A percentile compares a stretch with the other conserved stretches of the same genome.
phyloP scores from a whole-genome alignment of 140 eudicot genomes.

The Erigeron philadelphicus region DNA sequence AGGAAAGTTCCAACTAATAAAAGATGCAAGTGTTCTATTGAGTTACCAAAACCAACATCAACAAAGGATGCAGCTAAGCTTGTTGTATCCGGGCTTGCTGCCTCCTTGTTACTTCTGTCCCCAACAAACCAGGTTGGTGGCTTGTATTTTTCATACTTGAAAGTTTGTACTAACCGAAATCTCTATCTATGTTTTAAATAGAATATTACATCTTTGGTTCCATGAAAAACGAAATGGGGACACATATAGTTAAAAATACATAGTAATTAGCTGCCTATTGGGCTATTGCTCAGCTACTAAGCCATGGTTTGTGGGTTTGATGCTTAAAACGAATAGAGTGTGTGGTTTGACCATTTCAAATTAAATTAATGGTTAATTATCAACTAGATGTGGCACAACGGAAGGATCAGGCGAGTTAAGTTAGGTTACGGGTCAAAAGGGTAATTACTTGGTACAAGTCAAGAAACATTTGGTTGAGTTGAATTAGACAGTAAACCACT shows the following conservation, averaged over 20 bases:
- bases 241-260: not conserved
- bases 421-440: too few relatives aligned
- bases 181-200: not conserved
- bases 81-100: slow-evolving; percentile 64
- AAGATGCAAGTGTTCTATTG: slow-evolving; percentile 34
- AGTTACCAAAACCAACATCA: slow-evolving; percentile 30
- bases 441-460: too few relatives aligned
- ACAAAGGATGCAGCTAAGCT: slow-evolving; percentile 40
- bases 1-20: slow-evolving; percentile 44
- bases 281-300: not conserved
- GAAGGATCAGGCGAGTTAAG: not conserved
- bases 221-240: not conserved
- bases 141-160: slow-evolving; percentile 19
- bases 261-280: not conserved
- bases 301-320: not conserved
- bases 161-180: not conserved
- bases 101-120: slow-evolving; percentile 58
- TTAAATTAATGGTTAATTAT: too few relatives aligned
- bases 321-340: not conserved
- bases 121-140: slow-evolving; percentile 57
- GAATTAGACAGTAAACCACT: too few relatives aligned
- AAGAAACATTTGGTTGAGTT: too few relatives aligned
- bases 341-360: not conserved
- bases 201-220: not conserved
- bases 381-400: not conserved